Evolutionary conservation across 192 early-diverging fungal species (phyloP).

Genomic region (Gaertneriomyces semiglobifer): DNA sequence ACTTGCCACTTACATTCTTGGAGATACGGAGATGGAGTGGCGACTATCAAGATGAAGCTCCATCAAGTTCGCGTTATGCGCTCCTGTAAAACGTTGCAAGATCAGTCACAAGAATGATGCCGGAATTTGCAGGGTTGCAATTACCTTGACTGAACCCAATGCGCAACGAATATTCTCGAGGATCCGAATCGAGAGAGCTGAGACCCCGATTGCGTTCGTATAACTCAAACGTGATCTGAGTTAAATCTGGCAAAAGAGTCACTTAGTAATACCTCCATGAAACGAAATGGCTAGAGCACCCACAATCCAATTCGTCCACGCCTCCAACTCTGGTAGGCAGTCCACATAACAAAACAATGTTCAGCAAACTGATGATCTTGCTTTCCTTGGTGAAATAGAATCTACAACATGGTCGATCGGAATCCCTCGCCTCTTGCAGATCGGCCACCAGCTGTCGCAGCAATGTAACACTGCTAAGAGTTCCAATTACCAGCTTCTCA

Average conservation of each 20-base stretch:
- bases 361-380: slow-evolving; percentile 90
- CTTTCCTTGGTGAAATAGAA: slow-evolving; percentile 96
- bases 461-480: slow-evolving; percentile 70
- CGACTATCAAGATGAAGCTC: slow-evolving; percentile 81
- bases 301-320: slow-evolving; percentile 89
- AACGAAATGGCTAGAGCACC: slow-evolving; percentile 19
- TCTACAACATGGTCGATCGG: slow-evolving; percentile 59
- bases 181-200: slow-evolving; percentile 27
- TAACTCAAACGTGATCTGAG: slow-evolving; percentile 96
- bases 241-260: slow-evolving; percentile 60
- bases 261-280: neutral
- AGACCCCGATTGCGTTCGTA: slow-evolving; percentile 73
- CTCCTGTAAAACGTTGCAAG: slow-evolving; percentile 51
- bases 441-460: slow-evolving; percentile 77
- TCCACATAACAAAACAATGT: slow-evolving; percentile 83
- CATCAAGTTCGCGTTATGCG: slow-evolving; percentile 84
- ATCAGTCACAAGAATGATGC: neutral
- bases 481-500: slow-evolving; percentile 84
- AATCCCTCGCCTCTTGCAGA: slow-evolving; percentile 56
- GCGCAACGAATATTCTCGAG: slow-evolving; percentile 82
- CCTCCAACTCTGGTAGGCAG: slow-evolving; percentile 67
- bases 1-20: slow-evolving; percentile 54
- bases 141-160: slow-evolving; percentile 71
- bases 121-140: neutral
- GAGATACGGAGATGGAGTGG: slow-evolving; percentile 80